Evolutionary conservation across 257 asterid species (phyloP), one percentile per base, ranked within the genome.

Genomic region (Galeopsis tetrahit): DNA sequence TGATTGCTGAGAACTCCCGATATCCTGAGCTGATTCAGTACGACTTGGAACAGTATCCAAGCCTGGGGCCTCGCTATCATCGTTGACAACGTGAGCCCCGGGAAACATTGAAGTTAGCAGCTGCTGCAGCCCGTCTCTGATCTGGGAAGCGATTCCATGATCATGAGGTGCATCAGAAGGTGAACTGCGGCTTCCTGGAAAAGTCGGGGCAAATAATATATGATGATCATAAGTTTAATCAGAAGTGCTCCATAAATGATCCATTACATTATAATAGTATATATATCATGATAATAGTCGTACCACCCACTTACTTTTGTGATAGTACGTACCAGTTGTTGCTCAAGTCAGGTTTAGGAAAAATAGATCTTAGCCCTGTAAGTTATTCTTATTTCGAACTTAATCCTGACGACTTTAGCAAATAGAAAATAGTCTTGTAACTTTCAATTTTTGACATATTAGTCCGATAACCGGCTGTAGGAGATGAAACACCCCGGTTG

Each of bases 81-180:
- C 77, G 17, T 51, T 63, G 33, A 81, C 65, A 34, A 76, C 51
- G 44, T 83, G 85, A 57, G 80, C 96, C 60, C 88, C 87, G 0
- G 90, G 73, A 71, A 87, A 78, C 52, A 88, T 67, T 21, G 87
- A 72, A 62, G 92, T 82, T 51, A 88, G 78, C 74, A 85, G 80
- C 76, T 86, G 93, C 68, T 88, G 91, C 43, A 90, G 67, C 71
- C 87, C 85, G 68, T 85, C 83, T 48, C 78, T 72, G 74, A 82
- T 68, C 82, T 83, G 84, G 21, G 80, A 61, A 8, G 90, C 55
- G 42, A 77, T 63, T 67, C 80, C 96, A 68, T 67, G 81, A 51
- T 77, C 88, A 48, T 74, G 80, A 36, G 79, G 74, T 56, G 72
- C 84, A 67, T 83, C 96, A 64, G 75, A 75, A 40, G 81, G 63